Conservation (phyloP, 495 filamentous ascomycete genomes). For the Talaromyces liani region DNA sequence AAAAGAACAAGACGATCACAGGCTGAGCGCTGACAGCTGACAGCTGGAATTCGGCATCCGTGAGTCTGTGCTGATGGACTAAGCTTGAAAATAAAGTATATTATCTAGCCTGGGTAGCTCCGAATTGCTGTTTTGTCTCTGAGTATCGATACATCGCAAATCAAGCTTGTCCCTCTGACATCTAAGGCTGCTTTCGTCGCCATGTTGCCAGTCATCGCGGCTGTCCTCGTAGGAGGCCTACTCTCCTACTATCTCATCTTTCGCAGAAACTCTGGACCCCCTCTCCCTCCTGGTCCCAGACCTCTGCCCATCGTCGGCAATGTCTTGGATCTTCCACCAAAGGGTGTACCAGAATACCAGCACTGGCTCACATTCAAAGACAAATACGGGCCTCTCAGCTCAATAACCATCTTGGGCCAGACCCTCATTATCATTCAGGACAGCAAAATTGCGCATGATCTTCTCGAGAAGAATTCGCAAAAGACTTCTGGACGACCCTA, state of each 20-base stretch:
- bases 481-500: conserved; percentile 36
- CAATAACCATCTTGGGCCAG: conserved; percentile 39
- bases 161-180: background rate
- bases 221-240: background rate
- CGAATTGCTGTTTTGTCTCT: background rate
- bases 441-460: conserved; percentile 27
- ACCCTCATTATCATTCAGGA: conserved; percentile 44
- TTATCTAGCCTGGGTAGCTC: background rate
- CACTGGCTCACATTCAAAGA: conserved; percentile 47
- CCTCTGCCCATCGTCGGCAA: conserved; percentile 39
- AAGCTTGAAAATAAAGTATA: background rate
- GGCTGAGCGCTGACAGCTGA: background rate
- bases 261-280: background rate
- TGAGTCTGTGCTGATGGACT: background rate
- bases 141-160: background rate
- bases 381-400: conserved; percentile 45
- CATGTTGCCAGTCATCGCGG: background rate
- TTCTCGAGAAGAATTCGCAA: conserved; percentile 38
- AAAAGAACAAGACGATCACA: background rate
- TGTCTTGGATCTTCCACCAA: conserved; percentile 31
- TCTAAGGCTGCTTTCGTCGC: background rate
- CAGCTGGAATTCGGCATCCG: background rate
- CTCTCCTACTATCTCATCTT: background rate
- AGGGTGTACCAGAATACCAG: conserved; percentile 28
- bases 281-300: conserved; percentile 40